Evolutionary conservation across 257 asterid species (phyloP), one percentile per base, ranked within the genome.

Genomic region (Prunella vulgaris): DNA sequence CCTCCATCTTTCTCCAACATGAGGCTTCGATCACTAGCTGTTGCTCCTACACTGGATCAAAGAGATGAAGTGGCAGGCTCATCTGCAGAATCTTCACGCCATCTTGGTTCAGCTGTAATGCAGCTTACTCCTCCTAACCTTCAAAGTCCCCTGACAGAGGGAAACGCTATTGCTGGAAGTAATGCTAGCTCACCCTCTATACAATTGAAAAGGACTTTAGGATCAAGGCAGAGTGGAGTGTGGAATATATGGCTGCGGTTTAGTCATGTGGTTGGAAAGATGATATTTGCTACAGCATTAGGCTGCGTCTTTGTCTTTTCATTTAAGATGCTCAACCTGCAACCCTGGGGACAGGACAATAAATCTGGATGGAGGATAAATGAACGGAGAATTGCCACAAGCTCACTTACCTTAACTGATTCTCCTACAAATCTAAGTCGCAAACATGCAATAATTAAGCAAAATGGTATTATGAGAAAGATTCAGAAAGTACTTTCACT

Each of bases 31-130:
- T 76, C 97, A 61, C 79, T 87, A 42, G 79, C 85, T 58, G 76
- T 76, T 75, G 72, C 89, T 67, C 82, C 48, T 71, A 74, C 83
- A 59, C 59, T 66, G 69, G 90, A 86, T 76, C 84, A 73, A 76
- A 86, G 89, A 81, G 84, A 77, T 70, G 90, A 82, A 63, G 85
- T 75, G 52, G 10, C 87, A 60, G 68, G 74, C 60, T 77, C 80
- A 7, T 27, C 64, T 67, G 60, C 80, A 70, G 91, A 82, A 75
- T 72, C 78, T 67, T 81, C 90, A 10, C 81, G 78, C 57, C 87
- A 87, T 81, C 88, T 91, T 64, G 93, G 99, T 48, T 58, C 85
- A 68, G 96, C 96, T 54, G 96, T 81, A 68, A 85, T 91, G 81
- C 96, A 87, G 80, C 88, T 94, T 70, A 74, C 96, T 77, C 93